A percentile compares a stretch with the other conserved stretches of the same genome.
Conservation (phyloP, 2,329 filamentous ascomycete genomes). For the Penicillium sp. region DNA sequence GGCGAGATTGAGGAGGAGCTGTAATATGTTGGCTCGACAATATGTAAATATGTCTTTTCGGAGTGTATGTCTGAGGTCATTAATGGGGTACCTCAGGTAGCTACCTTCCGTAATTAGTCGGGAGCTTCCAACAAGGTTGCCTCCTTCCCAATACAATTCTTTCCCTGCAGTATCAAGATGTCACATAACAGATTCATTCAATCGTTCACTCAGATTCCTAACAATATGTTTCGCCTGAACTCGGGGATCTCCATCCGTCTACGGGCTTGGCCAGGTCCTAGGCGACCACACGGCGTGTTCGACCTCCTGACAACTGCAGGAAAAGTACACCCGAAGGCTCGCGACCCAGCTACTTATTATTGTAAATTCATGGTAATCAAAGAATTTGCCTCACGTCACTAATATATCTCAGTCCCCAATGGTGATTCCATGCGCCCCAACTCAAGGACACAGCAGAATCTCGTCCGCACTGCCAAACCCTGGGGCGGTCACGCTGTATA, state of each 20-base stretch:
- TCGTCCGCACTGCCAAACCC: background rate
- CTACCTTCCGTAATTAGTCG: too few species aligned
- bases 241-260: background rate
- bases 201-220: background rate
- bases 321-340: background rate
- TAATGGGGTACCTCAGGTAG: too few species aligned
- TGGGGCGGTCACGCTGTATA: background rate
- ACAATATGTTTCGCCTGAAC: background rate
- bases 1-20: constrained; percentile 21
- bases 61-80: too few species aligned
- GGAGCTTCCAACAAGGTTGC: too few species aligned
- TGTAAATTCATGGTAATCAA: background rate
- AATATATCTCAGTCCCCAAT: background rate
- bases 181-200: background rate
- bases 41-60: too few species aligned
- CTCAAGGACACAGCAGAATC: background rate
- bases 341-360: background rate
- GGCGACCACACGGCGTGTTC: background rate
- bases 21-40: background rate
- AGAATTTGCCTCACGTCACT: too few species aligned
- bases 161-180: background rate
- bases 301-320: background rate
- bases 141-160: too few species aligned
- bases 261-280: background rate
- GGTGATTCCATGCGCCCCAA: background rate